Percentiles rank a stretch among this genome's conserved stretches.
phyloP scores from a whole-genome alignment of 331 rosid species.

The Rhamnella rubrinervis region DNA sequence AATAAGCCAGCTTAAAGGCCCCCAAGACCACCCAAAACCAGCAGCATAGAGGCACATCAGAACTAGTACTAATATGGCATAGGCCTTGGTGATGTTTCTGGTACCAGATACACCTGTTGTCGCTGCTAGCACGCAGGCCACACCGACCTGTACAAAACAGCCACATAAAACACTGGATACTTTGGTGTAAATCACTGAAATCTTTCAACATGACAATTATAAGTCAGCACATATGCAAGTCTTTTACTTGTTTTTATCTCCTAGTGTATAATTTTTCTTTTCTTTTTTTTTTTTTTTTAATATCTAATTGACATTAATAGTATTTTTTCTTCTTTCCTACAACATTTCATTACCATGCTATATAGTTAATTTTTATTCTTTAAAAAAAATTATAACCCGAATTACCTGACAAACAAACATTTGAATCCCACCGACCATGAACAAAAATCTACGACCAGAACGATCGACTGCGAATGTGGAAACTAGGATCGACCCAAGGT shows the following conservation, averaged over 20 bases:
- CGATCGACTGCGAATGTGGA: conserved; percentile 61
- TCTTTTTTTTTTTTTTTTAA: too few relatives aligned
- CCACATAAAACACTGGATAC: background rate
- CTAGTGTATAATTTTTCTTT: too few relatives aligned
- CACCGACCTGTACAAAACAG: conserved; percentile 39
- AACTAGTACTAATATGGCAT: conserved; percentile 46
- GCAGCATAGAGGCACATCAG: conserved; percentile 47
- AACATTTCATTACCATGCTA: too few relatives aligned
- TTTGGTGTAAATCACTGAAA: too few relatives aligned
- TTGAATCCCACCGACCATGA: conserved; percentile 52
- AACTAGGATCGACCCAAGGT: conserved; percentile 43
- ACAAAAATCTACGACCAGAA: conserved; percentile 56
- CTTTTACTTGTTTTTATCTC: too few relatives aligned
- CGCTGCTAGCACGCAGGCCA: conserved; percentile 38
- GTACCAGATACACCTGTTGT: conserved; percentile 46
- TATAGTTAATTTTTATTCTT: too few relatives aligned
- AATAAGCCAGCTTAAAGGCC: conserved; percentile 66
- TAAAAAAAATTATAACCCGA: too few relatives aligned
- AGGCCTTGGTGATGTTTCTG: conserved; percentile 40
- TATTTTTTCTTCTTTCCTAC: too few relatives aligned
- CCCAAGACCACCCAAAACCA: conserved; percentile 95
- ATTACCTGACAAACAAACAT: conserved; percentile 60
- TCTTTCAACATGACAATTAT: too few relatives aligned
- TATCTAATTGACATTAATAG: too few relatives aligned
- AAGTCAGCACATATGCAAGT: too few relatives aligned